These are phyloP conservation scores for Pythium brachiatum DNA, from an alignment of 352 stramenopile genomes.

Conservation along the genomic window DNA sequence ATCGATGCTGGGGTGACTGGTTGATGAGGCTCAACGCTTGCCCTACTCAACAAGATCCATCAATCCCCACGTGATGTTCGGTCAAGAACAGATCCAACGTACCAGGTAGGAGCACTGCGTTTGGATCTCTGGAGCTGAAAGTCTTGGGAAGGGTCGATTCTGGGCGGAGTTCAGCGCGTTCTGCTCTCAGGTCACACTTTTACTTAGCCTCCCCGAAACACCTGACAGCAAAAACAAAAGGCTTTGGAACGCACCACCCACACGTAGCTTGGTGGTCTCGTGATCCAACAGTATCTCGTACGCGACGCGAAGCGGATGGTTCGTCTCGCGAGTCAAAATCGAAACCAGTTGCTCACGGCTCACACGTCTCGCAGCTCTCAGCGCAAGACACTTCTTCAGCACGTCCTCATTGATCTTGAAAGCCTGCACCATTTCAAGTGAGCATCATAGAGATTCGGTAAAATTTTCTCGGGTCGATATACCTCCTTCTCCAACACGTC, in stretches of 20 bases:
- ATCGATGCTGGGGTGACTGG: background rate
- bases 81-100: background rate
- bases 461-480: slow-evolving; percentile 25
- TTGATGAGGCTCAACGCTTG: background rate
- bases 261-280: slow-evolving; percentile 95
- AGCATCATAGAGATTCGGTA: background rate
- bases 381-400: slow-evolving; percentile 48
- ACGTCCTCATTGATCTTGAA: slow-evolving; percentile 84
- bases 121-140: background rate
- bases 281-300: slow-evolving; percentile 98
- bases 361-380: slow-evolving; percentile 49
- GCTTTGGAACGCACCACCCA: slow-evolving; percentile 49
- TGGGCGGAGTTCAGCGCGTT: background rate
- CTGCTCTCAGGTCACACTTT: background rate
- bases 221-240: background rate
- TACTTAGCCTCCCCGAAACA: too few relatives aligned
- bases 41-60: background rate
- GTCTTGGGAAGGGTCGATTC: background rate
- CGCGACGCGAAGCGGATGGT: slow-evolving; percentile 86
- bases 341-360: slow-evolving; percentile 55
- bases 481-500: slow-evolving; percentile 96
- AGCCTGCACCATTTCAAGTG: slow-evolving; percentile 32
- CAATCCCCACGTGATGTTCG: background rate
- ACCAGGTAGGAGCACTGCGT: background rate
- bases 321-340: slow-evolving; percentile 58